Base-by-base conservation (phyloP, 202 grass and related monocot species). In the Schoenoplectus triqueter region DNA sequence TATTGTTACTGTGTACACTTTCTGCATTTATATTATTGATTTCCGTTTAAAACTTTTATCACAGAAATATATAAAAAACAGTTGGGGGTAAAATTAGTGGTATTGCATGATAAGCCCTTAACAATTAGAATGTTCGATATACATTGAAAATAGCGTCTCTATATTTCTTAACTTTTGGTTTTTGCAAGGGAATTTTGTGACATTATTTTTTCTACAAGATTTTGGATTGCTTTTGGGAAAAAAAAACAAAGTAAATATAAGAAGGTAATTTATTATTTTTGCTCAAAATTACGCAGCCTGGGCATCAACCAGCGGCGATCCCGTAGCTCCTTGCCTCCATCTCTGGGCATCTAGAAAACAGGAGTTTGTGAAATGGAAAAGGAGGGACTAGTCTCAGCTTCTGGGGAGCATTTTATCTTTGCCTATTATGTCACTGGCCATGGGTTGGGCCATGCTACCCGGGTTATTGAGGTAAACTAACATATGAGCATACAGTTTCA, bases 381-480 rank as follows among this genome's bases (percentile, higher is more conserved):
- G 59, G 55, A 52, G 55, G 78, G 82, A 81, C 82, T 62, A 31
- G 60, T 82, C 48, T 79, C 85, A 10, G 72, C 57, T 66, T 85
- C 78, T 67, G 70, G 64, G 79, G 84, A 81, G 86, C 89, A 85
- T 17, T 88, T 95, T n/a, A 86, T 95, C 66, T 93, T 95, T 78
- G 95, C 92, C 49, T 98, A 90, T 87, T 98, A 98, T 88, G 88
- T 95, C 80, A 95, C 89, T 71, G 95, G 92, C 74, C 95, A 98
- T 77, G 95, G 95, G 57, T 95, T 98, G 76, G 95, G 95, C 85
- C 95, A 98, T 89, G 94, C 94, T 71, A 97, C 92, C 9, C 94
- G 94, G 55, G 90, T 91, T 74, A 73, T 94, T 83, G 96, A 99
- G 93, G 96, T 98, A 57, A 54, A 63, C 15, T 56, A 42, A 44